Evolutionary conservation across 768 basidiomycete genomes (phyloP), one percentile per base, ranked within the genome.

Genomic region (Boletus bicolor): DNA sequence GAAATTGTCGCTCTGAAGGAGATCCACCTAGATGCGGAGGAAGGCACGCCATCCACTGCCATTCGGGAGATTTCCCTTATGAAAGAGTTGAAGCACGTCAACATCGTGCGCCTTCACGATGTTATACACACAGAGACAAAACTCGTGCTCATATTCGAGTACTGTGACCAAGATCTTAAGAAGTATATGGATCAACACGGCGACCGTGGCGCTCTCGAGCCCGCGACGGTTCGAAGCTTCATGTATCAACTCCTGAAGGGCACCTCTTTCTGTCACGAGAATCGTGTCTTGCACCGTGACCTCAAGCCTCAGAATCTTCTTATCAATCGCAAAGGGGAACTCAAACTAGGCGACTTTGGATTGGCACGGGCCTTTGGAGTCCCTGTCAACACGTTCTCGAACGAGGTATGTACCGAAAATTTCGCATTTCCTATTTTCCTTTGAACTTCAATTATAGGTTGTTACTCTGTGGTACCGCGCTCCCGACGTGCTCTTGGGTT

Each of bases 161-260:
- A 84, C 70, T 97, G 94, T 73, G 97, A 99, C 66, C 92, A 95
- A 73, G 97, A 99, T 75, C 80, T 99, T 44, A 99, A 99, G 74
- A 94, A 93, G 70, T 98, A 98, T 73, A 99, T 99, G 97, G 97
- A 99, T 72, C 88, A 91, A 36, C 88, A 97, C 64, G 97, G 97
- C 53, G 94, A 98, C 61, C 85, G 95, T 43, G 94, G 97, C 51
- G 94, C 96, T 5, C 81, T 99, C 42, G 93, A 97, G 59, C 85
- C 91, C 17, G 80, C 81, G 44, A 93, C 91, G 4, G 79, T 98
- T 57, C 87, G 92, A 54, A 94, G 91, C 68, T 99, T 99, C 75
- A 97, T 98, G 89, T 96, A 89, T 72, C 97, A 99, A 70, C 83
- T 98, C 24, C 80, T 98, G 62, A 95, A 93, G 72, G 97, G 97